Base-by-base conservation (phyloP, 2,329 filamentous ascomycete genomes). In the Dryadomyces quercivorus region DNA sequence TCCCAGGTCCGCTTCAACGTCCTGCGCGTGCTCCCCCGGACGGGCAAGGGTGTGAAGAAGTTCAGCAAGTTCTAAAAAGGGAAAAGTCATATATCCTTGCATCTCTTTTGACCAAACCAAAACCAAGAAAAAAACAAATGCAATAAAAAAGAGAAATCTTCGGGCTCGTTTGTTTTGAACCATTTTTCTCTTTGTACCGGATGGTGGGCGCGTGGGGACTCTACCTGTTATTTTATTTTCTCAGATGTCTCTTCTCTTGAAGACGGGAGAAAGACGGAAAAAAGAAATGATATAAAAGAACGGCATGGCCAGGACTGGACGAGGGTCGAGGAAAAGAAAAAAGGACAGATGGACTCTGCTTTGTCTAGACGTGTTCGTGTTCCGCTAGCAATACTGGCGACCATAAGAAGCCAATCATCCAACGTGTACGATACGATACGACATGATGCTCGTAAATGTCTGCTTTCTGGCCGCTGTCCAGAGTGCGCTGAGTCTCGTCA, bases 1-100 rank as follows among this genome's bases (percentile, higher is more conserved):
- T 18, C 21, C 13, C 63, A 95, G 90, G 87, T 95, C 72, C 93
- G 93, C 73, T 98, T 98, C 88, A 98, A 98, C 81, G 91, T 96
- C 72, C 88, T 98, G 72, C 91, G 93, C 71, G 93, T 98, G 69
- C 87, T 97, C 69, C 92, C 92, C 77, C 85, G 91, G 79, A 95
- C 89, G 69, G 89, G 91, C 78, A 96, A 96, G 86, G 77, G 83
- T 68, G 90, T 96, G 75, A 98, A 98, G 90, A 76, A 84, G 75
- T 98, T 98, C 85, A 81, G 75, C 81, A 98, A 98, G 84, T 98
- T 98, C 82, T 98, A 95, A 85, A 68, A 31, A 46, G 43, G 18
- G n/a, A 50, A 31, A 52, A 43, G n/a, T 31, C 5, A 31, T 20
- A n/a, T 51, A 43, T 51, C 40, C 40, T 31, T 51, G 40, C 50